Evolutionary conservation across 2,329 filamentous ascomycete species (phyloP).

Genomic region (Alternaria hordeiaustralica): DNA sequence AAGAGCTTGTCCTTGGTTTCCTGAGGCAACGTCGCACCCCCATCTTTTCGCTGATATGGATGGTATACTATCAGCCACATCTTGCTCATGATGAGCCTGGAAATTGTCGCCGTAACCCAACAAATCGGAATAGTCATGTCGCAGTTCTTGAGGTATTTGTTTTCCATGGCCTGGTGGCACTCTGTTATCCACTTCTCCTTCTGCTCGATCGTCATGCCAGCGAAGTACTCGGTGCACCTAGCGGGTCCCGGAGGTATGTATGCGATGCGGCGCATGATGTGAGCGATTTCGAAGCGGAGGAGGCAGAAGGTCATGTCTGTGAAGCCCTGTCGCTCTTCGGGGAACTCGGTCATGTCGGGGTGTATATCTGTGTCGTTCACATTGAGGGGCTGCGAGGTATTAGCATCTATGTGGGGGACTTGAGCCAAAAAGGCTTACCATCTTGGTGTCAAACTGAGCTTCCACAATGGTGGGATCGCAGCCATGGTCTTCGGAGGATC

Average conservation of each 20-base stretch:
- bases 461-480: constrained; percentile 66
- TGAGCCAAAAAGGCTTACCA: constrained; percentile 36
- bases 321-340: constrained; percentile 58
- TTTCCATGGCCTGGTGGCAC: constrained; percentile 55
- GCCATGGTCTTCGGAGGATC: constrained; percentile 68
- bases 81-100: constrained; percentile 76
- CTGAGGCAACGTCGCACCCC: constrained; percentile 61
- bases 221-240: constrained; percentile 52
- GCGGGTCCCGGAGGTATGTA: constrained; percentile 53
- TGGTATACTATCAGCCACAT: constrained; percentile 80
- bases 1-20: constrained; percentile 74
- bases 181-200: constrained; percentile 60
- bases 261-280: constrained; percentile 55
- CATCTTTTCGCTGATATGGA: constrained; percentile 69
- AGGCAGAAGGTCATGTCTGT: constrained; percentile 65
- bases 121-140: constrained; percentile 66
- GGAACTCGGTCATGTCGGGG: constrained; percentile 58
- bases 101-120: constrained; percentile 72
- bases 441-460: constrained; percentile 65
- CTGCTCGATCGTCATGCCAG: constrained; percentile 53
- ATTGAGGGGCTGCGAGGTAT: constrained; percentile 56
- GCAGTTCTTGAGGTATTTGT: constrained; percentile 58
- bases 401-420: not conserved
- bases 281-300: constrained; percentile 60
- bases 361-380: constrained; percentile 61